Percentiles rank a stretch among this genome's conserved stretches.
Evolutionary conservation across 768 basidiomycete species (phyloP).

Genomic region (Termitomyces eurrhizus): DNA sequence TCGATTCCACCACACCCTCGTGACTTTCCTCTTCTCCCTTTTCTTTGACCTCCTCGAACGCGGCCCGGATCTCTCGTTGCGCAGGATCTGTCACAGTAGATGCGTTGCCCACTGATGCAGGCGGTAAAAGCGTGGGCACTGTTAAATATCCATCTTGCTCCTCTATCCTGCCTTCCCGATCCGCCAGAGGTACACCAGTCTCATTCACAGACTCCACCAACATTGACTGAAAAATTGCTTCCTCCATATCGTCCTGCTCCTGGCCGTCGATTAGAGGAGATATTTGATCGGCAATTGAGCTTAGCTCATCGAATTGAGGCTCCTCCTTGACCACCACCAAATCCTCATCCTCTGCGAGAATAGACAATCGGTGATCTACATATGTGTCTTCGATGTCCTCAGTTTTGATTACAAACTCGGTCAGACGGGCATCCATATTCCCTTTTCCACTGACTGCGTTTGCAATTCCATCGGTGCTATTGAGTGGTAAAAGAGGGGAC

Average conservation of each 20-base stretch:
- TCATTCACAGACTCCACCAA: not conserved
- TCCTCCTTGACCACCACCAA: not conserved
- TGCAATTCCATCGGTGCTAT: not conserved
- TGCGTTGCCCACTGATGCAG: not conserved
- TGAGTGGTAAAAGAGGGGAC: not conserved
- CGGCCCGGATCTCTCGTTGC: not conserved
- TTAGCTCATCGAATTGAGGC: not conserved
- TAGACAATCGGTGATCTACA: not conserved
- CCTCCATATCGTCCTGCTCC: not conserved
- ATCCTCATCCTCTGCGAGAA: not conserved
- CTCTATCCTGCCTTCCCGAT: not conserved
- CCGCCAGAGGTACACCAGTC: not conserved
- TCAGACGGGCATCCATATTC: not conserved
- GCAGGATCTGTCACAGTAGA: not conserved
- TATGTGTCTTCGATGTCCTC: not conserved
- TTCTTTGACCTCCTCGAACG: not conserved
- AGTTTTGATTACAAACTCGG: not conserved
- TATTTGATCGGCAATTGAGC: not conserved
- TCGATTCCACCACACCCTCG: not conserved
- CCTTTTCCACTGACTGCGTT: not conserved
- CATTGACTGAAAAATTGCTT: not conserved
- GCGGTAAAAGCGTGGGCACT: not conserved
- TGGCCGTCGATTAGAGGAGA: not conserved
- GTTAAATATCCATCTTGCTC: not conserved
- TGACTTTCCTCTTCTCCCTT: not conserved